Evolutionary conservation across 805 yeast species (phyloP).

Genomic region (Ogataea ganodermae): DNA sequence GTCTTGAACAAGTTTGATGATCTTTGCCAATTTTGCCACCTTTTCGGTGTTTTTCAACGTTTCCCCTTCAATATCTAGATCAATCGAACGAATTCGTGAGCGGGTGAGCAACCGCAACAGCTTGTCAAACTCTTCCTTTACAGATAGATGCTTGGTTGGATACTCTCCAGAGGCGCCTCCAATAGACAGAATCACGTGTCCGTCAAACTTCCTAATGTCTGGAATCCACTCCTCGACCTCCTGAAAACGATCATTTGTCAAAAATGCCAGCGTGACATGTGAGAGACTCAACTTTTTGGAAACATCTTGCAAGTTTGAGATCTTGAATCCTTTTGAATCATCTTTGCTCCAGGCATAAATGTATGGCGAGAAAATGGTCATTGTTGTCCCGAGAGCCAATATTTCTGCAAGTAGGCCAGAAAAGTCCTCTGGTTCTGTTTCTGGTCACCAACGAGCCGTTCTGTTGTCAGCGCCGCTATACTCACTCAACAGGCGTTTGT

Average conservation of each 20-base stretch:
- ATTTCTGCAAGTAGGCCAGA: not conserved
- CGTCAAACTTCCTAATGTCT: conserved; percentile 23
- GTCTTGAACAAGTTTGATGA: conserved; percentile 15
- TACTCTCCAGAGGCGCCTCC: conserved; percentile 36
- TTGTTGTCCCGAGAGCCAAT: conserved; percentile 5
- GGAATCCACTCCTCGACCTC: conserved; percentile 31
- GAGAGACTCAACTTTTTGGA: conserved; percentile 15
- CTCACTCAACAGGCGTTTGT: conserved; percentile 5
- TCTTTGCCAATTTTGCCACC: conserved; percentile 17
- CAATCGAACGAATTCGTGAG: conserved; percentile 25
- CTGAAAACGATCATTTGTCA: conserved; percentile 26
- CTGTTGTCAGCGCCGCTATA: not conserved
- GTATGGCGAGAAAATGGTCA: conserved; percentile 34
- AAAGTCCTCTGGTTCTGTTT: not conserved
- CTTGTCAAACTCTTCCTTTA: conserved; percentile 19
- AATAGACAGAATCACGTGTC: conserved; percentile 31
- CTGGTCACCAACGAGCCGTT: not conserved
- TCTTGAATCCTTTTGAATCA: conserved; percentile 19
- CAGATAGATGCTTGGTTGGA: conserved; percentile 17
- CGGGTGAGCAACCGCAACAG: conserved; percentile 19
- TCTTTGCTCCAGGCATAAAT: conserved; percentile 33
- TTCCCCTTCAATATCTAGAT: conserved; percentile 36
- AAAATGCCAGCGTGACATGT: conserved; percentile 31
- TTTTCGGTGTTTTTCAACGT: conserved; percentile 13
- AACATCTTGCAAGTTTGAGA: conserved; percentile 22